These are phyloP conservation scores for Cynanchum wilfordii DNA, from an alignment of 257 asterid genomes.

Conservation along the genomic window DNA sequence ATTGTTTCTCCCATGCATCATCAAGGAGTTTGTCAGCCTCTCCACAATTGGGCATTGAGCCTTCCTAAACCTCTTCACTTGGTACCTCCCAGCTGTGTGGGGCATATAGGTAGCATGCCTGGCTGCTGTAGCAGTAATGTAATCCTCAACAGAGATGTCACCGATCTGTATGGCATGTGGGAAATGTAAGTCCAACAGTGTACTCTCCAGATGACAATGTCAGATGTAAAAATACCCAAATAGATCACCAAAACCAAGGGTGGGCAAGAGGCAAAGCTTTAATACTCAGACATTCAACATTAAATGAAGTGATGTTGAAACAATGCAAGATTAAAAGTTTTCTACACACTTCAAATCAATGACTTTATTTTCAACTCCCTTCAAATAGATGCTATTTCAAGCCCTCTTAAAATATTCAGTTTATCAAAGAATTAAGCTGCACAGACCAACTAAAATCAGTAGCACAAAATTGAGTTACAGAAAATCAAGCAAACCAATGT, in stretches of 20 bases:
- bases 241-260: background rate
- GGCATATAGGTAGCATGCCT: conserved; percentile 69
- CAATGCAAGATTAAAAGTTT: background rate
- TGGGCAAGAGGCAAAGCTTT: too few relatives aligned
- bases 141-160: conserved; percentile 78
- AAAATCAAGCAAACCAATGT: background rate
- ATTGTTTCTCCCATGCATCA: conserved; percentile 84
- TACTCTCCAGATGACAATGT: background rate
- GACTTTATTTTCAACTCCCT: background rate
- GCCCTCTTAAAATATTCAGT: background rate
- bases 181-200: background rate
- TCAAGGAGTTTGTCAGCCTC: conserved; percentile 69
- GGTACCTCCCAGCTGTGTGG: conserved; percentile 88
- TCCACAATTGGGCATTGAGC: conserved; percentile 81
- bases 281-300: background rate
- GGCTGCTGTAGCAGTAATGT: conserved; percentile 72
- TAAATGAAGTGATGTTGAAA: background rate
- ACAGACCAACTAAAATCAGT: background rate
- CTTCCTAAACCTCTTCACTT: conserved; percentile 65
- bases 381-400: background rate
- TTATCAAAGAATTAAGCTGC: background rate
- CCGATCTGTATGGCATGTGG: conserved; percentile 29
- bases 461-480: background rate
- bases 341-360: background rate
- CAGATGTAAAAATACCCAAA: background rate